A percentile compares a stretch with the other conserved stretches of the same genome.
phyloP scores from a whole-genome alignment of 2,329 filamentous ascomycete species.

The Meredithiella fracta region DNA sequence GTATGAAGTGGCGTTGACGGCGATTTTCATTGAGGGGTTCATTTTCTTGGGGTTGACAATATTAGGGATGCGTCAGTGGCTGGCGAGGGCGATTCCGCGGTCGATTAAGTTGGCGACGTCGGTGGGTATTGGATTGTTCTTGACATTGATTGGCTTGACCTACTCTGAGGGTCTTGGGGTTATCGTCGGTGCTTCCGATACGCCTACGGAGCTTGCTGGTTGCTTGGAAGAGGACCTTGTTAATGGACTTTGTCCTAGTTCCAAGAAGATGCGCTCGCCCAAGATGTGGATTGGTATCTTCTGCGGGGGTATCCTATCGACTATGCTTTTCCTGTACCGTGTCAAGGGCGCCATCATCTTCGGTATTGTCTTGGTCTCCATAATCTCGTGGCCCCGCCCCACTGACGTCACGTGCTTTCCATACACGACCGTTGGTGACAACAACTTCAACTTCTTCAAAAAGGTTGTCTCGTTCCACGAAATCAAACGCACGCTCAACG shows the following conservation, averaged over 20 bases:
- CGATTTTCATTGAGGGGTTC: conserved; percentile 77
- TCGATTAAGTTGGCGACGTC: conserved; percentile 79
- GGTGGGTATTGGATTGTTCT: conserved; percentile 71
- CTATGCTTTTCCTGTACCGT: conserved; percentile 67
- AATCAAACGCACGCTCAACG: conserved; percentile 51
- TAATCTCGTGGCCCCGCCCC: conserved; percentile 72
- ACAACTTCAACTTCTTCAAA: conserved; percentile 71
- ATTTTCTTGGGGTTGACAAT: conserved; percentile 69
- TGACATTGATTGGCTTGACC: conserved; percentile 59
- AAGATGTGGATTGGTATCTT: conserved; percentile 83
- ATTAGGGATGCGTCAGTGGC: conserved; percentile 72
- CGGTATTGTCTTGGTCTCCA: conserved; percentile 67
- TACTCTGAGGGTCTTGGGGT: conserved; percentile 72
- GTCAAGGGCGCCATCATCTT: conserved; percentile 76
- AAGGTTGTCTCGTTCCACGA: conserved; percentile 72
- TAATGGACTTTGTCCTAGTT: conserved; percentile 38
- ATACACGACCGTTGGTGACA: conserved; percentile 49
- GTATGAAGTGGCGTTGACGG: conserved; percentile 61
- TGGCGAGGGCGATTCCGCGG: conserved; percentile 64
- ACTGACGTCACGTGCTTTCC: conserved; percentile 72
- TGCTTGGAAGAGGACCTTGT: conserved; percentile 30
- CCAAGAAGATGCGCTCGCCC: conserved; percentile 63
- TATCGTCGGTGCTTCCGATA: conserved; percentile 49
- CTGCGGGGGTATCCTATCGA: conserved; percentile 65
- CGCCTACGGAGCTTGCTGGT: conserved; percentile 60